Base-by-base conservation (phyloP, 1,139 yeast species). In the Pichia sp. region DNA sequence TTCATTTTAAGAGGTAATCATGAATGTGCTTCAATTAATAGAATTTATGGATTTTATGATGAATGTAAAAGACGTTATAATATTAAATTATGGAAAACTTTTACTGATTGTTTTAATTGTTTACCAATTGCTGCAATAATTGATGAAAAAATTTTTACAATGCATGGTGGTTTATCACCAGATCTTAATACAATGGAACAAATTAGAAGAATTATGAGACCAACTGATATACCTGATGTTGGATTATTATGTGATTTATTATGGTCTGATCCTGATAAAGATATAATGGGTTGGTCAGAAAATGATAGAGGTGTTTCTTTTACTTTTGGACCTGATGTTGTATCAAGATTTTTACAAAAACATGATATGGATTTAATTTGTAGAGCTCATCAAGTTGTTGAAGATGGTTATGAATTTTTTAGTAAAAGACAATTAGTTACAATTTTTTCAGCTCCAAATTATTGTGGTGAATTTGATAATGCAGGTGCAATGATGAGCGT, bases 401-500 rank as follows among this genome's bases (percentile, higher is more conserved):
- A 92, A 71, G 98, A 92, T 69, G 98, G 98, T 56, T 92, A 92
- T 69, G 97, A 92, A 72, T 92, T 92, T 67, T 92, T 92, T 69
- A 82, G 92, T 53, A 90, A 90, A 69, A 84, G 97, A 63, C 97
- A 90, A 70, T 78, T 92, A 65, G 97, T 92, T 48, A 92, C 98
- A 27, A 75, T 92, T 57, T 92, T 92, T 66, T 83, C 94, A 45
- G 97, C 97, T 46, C 98, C 97, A 58, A 92, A 92, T 70, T 92
- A 92, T 67, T 92, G 97, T 78, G 97, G 97, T 58, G 97, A 92
- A 70, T 92, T 92, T 66, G 97, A 92, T 68, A 92, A 92, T 67
- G 97, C 97, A 8, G 98, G 97, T 61, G 97, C 97, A 37, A 90
- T 92, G 96, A 92, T 92, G 98, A 83, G 95, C 62, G 97, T 92